Conservation (phyloP, 169 alveolate genomes). For the Theileria luwenshuni region DNA sequence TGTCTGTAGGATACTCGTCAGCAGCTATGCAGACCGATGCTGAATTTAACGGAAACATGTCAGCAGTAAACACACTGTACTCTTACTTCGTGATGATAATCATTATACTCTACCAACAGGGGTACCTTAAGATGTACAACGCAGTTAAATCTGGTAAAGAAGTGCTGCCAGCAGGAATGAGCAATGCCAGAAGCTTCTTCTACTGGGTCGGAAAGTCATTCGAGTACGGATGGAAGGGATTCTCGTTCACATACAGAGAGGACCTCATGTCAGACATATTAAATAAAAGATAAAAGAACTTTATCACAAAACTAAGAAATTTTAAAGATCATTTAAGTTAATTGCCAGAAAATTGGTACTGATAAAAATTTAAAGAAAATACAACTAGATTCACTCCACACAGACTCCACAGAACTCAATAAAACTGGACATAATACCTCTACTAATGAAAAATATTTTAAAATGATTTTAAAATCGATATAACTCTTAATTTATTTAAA, state of each 20-base stretch:
- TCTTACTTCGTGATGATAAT: neutral
- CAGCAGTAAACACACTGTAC: slow-evolving; percentile 5
- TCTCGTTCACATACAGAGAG: slow-evolving; percentile 1
- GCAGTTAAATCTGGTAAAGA: neutral
- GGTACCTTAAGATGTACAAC: slow-evolving; percentile 12
- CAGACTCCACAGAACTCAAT: no score
- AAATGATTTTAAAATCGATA: no score
- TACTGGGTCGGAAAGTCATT: slow-evolving; percentile 25
- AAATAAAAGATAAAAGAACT: no score
- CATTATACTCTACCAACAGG: slow-evolving; percentile 8
- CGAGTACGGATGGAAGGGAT: slow-evolving; percentile 9
- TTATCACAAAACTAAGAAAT: no score
- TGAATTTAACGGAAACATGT: neutral
- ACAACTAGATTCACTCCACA: no score
- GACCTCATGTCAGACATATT: slow-evolving; percentile 10
- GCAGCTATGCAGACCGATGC: slow-evolving; percentile 10
- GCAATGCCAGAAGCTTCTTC: neutral
- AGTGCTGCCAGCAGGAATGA: neutral
- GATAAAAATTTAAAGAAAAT: no score
- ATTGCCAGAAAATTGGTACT: no score
- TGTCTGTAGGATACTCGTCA: slow-evolving; percentile 20
- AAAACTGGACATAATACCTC: no score
- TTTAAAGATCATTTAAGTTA: no score
- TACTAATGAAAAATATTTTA: no score
- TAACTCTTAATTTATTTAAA: no score